Conservation (phyloP, 805 yeast genomes). For the Wickerhamomyces mucosus region DNA sequence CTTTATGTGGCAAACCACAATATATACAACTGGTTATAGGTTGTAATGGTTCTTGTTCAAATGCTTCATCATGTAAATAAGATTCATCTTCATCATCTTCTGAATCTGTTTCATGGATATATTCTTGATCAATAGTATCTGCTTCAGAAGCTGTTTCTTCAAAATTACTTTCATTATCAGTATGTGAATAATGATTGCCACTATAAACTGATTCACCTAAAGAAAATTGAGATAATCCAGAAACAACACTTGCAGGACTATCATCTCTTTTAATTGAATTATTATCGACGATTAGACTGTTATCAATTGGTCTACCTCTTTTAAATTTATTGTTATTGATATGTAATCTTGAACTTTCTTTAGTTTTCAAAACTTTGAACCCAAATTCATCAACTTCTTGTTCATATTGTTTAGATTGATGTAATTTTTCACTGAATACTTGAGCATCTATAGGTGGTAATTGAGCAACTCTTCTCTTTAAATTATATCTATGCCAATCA, state of each 20-base stretch:
- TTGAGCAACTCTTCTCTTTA: slow-evolving; percentile 85
- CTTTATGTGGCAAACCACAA: slow-evolving; percentile 44
- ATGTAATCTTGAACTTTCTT: slow-evolving; percentile 6
- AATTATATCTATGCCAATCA: slow-evolving; percentile 96
- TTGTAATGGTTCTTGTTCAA: slow-evolving; percentile 23
- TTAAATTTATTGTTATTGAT: slow-evolving; percentile 7
- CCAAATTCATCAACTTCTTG: slow-evolving; percentile 31
- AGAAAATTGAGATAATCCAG: slow-evolving; percentile 48
- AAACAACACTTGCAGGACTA: slow-evolving; percentile 45
- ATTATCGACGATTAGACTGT: background rate
- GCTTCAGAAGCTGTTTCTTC: slow-evolving; percentile 47
- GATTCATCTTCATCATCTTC: slow-evolving; percentile 17
- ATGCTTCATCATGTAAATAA: slow-evolving; percentile 7
- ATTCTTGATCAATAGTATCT: slow-evolving; percentile 30
- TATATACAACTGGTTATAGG: slow-evolving; percentile 44
- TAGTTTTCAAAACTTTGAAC: slow-evolving; percentile 24
- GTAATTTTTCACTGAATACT: slow-evolving; percentile 29
- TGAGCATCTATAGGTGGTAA: slow-evolving; percentile 65
- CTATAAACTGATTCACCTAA: slow-evolving; percentile 34
- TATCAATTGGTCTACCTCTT: slow-evolving; percentile 21
- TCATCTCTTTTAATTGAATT: slow-evolving; percentile 22
- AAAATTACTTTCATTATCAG: slow-evolving; percentile 24
- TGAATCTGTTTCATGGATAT: slow-evolving; percentile 13
- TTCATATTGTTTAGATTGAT: slow-evolving; percentile 23
- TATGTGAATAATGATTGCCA: slow-evolving; percentile 23